These are phyloP conservation scores for Cyathus striatus DNA, from an alignment of 768 basidiomycete species.

Conservation along the genomic window DNA sequence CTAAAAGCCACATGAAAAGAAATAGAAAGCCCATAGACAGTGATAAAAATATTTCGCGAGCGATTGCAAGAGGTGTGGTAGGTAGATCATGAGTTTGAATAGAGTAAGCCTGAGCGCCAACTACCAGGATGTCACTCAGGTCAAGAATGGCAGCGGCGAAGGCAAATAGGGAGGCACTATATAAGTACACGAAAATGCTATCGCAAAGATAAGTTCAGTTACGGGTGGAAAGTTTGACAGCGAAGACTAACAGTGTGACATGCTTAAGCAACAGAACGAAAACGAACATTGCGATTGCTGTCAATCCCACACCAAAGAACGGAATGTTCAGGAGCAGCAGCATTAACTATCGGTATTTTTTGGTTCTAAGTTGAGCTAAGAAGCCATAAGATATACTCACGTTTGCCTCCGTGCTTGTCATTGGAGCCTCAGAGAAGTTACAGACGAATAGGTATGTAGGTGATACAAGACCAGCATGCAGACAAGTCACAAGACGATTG, in stretches of 20 bases:
- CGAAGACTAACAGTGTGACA: conserved; percentile 43
- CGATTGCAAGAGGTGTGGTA: conserved; percentile 34
- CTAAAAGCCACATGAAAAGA: conserved; percentile 66
- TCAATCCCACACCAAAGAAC: conserved; percentile 59
- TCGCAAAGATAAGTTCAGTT: no score
- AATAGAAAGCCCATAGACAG: conserved; percentile 55
- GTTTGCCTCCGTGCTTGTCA: no score
- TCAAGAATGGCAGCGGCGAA: conserved; percentile 65
- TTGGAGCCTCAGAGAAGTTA: no score
- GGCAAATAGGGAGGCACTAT: conserved; percentile 49
- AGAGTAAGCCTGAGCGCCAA: conserved; percentile 21
- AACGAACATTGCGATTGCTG: conserved; percentile 54
- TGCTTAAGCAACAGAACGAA: conserved; percentile 52
- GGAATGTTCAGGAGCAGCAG: conserved; percentile 61
- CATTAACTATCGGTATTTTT: conserved; percentile 45
- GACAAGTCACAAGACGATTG: no score
- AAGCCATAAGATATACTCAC: no score
- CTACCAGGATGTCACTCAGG: conserved; percentile 46
- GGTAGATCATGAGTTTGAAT: conserved; percentile 16
- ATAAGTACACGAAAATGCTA: conserved; percentile 48
- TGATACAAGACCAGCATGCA: no score
- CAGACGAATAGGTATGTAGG: no score
- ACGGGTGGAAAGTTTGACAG: no score
- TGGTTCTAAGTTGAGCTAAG: no score
- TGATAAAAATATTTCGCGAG: conserved; percentile 56